Conservation (phyloP, 805 yeast species). For the Spathaspora sp. region DNA sequence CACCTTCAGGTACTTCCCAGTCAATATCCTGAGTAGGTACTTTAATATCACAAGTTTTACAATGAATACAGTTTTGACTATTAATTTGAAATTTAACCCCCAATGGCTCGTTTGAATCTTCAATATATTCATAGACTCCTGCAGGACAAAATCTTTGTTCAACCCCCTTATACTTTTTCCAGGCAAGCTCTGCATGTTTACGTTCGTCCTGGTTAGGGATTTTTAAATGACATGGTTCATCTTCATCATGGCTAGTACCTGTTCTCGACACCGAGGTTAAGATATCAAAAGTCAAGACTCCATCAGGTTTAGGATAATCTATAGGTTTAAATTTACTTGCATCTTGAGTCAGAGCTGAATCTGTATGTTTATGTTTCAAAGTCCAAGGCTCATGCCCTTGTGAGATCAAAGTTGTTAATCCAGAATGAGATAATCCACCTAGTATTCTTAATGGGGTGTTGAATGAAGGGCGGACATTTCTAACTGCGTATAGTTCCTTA, state of each 20-base stretch:
- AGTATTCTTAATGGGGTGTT: slow-evolving; percentile 66
- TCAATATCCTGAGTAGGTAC: slow-evolving; percentile 91
- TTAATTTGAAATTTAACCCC: slow-evolving; percentile 91
- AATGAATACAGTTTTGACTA: slow-evolving; percentile 96
- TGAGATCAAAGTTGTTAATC: slow-evolving; percentile 73
- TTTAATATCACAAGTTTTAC: slow-evolving; percentile 97
- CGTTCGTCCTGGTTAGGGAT: slow-evolving; percentile 55
- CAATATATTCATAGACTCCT: slow-evolving; percentile 93
- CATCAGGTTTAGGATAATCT: slow-evolving; percentile 94
- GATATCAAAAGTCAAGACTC: slow-evolving; percentile 85
- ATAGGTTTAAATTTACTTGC: slow-evolving; percentile 70
- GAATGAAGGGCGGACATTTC: slow-evolving; percentile 93
- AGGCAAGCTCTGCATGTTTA: slow-evolving; percentile 65
- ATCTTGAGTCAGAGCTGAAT: slow-evolving; percentile 63
- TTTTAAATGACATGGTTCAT: slow-evolving; percentile 85
- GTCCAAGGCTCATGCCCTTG: slow-evolving; percentile 89
- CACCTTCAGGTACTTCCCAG: slow-evolving; percentile 99
- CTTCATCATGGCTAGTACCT: slow-evolving; percentile 94
- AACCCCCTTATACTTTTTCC: slow-evolving; percentile 77
- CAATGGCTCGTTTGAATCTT: slow-evolving; percentile 51
- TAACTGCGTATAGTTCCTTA: slow-evolving; percentile 76
- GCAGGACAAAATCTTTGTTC: slow-evolving; percentile 97
- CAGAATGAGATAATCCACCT: slow-evolving; percentile 84
- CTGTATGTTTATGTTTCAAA: slow-evolving; percentile 63
- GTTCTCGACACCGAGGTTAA: slow-evolving; percentile 94